A percentile compares a stretch with the other conserved stretches of the same genome.
Evolutionary conservation across 768 basidiomycete species (phyloP).

Genomic region (Mrakia hoshinonis): DNA sequence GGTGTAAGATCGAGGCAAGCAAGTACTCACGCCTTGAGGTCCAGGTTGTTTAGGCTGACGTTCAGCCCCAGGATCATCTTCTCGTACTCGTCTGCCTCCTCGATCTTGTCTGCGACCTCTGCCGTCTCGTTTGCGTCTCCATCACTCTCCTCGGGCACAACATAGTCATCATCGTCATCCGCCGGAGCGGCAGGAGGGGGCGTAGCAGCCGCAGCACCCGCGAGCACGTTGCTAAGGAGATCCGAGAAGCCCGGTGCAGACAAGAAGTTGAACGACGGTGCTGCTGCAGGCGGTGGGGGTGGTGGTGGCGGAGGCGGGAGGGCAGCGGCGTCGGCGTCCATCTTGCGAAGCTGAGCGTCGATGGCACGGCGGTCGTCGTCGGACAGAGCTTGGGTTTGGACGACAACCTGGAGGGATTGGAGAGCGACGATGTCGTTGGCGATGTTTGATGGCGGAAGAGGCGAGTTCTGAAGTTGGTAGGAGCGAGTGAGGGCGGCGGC

Average conservation of each 20-base stretch:
- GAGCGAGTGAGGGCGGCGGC: not conserved
- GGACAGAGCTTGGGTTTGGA: not conserved
- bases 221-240: constrained; percentile 4
- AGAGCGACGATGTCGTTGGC: constrained; percentile 11
- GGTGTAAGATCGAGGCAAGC: not conserved
- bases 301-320: constrained; percentile 1
- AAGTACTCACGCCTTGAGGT: constrained; percentile 24
- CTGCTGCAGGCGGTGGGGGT: not conserved
- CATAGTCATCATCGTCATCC: not conserved
- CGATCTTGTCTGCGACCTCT: constrained; percentile 1
- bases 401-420: not conserved
- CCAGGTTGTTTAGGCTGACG: constrained; percentile 5
- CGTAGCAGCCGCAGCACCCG: not conserved
- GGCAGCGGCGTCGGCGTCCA: constrained; percentile 10
- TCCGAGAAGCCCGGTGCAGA: not conserved
- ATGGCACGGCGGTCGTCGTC: constrained; percentile 15
- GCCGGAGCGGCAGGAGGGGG: not conserved
- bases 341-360: constrained; percentile 17
- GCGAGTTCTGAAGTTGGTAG: not conserved
- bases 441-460: not conserved
- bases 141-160: not conserved
- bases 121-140: not conserved
- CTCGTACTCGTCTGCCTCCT: constrained; percentile 26
- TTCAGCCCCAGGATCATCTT: constrained; percentile 17
- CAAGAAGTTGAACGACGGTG: not conserved